Conservation (phyloP, 1,139 yeast genomes). For the Geotrichum histeridarum region DNA sequence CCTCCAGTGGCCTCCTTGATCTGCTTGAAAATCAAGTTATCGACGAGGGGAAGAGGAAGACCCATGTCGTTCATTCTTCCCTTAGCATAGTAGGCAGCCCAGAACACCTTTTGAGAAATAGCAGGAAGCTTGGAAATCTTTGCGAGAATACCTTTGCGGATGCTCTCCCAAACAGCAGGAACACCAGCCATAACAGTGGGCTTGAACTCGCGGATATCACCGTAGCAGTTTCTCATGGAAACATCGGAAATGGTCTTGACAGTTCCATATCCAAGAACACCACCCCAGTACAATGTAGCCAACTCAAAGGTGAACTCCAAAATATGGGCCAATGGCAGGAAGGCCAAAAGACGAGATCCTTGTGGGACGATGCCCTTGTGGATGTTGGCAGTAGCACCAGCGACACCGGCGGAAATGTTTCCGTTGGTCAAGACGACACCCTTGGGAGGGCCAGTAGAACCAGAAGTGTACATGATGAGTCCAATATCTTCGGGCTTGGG, state of each 20-base stretch:
- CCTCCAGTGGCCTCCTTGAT: slow-evolving; percentile 97
- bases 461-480: slow-evolving; percentile 97
- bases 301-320: slow-evolving; percentile 89
- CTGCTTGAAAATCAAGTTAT: slow-evolving; percentile 73
- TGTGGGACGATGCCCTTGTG: slow-evolving; percentile 48
- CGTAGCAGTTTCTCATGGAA: slow-evolving; percentile 76
- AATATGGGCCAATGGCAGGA: slow-evolving; percentile 93
- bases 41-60: slow-evolving; percentile 62
- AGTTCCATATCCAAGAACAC: slow-evolving; percentile 79
- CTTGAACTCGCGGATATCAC: slow-evolving; percentile 80
- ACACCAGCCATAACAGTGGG: slow-evolving; percentile 98
- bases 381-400: slow-evolving; percentile 70
- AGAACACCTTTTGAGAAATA: slow-evolving; percentile 71
- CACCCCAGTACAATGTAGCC: slow-evolving; percentile 82
- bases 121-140: slow-evolving; percentile 67
- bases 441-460: slow-evolving; percentile 96
- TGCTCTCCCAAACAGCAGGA: slow-evolving; percentile 97
- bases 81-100: slow-evolving; percentile 83
- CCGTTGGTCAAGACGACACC: slow-evolving; percentile 85
- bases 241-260: slow-evolving; percentile 86
- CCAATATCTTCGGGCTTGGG: slow-evolving; percentile 74
- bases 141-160: slow-evolving; percentile 82
- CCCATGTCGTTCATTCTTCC: slow-evolving; percentile 53
- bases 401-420: slow-evolving; percentile 76
- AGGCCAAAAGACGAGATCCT: slow-evolving; percentile 72